Base-by-base conservation (phyloP, 257 asterid species). In the Fraxinus pennsylvanica region DNA sequence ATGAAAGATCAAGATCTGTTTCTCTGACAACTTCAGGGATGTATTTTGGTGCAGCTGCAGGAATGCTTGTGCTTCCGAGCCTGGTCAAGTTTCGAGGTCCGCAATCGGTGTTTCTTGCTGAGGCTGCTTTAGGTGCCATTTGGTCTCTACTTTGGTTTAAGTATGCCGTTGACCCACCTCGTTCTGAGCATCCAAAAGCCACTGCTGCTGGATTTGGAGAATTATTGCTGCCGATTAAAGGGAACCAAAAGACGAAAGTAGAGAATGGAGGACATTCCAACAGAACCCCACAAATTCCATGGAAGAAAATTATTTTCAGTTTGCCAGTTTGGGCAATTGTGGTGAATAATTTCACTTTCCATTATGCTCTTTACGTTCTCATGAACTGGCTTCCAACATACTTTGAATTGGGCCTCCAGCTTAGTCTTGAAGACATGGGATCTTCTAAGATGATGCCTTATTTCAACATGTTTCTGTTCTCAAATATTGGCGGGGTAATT, bases 331-430 rank as follows among this genome's bases (percentile, higher is more conserved):
- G 97, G 97, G 97, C 97, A 1, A 94, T 94, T n/a, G 94, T 94
- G 36, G 92, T 86, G 35, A 94, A 94, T 63, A 94, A 94, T 71
- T 94, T 94, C 80, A 91, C 97, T 9, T 94, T 94, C 87, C 98
- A 94, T 83, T 94, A 94, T 75, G 98, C 90, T 72, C 94, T 94
- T 2, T 94, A 94, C 35, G 97, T 94, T 77, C 93, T 94, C 72
- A 94, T 94, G 98, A 94, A 94, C 68, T 94, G 98, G 98, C 98
- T 94, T 54, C 98, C 98, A 0, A 94, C 98, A 1, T 94, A 94
- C 85, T 94, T 94, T 50, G 97, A 94, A 35, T 72, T 92, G 78
- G 98, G 97, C 19, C 93, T 94, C 68, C 85, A 86, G 85, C 88
- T 83, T 41, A 91, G 98, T 74, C 97, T 94, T 73, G 94, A 92